Percentiles rank a stretch among this genome's conserved stretches.
Conservation (phyloP, 129 eudicot species). For the Scalesia atractyloides region DNA sequence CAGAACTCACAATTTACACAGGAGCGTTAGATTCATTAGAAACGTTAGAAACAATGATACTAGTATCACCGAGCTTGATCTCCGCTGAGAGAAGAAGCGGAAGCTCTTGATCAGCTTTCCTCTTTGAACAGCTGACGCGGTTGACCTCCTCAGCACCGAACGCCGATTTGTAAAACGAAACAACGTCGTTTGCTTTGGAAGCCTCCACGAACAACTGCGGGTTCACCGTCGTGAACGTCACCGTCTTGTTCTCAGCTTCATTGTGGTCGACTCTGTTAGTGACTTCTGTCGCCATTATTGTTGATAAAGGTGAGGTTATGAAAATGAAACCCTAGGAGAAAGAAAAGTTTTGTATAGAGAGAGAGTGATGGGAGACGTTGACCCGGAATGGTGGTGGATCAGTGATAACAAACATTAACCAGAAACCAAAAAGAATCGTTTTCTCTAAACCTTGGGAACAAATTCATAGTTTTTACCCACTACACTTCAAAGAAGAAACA, state of each 20-base stretch:
- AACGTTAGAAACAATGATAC: constrained; percentile 60
- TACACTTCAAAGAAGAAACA: too few relatives aligned
- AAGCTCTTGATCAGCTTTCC: constrained; percentile 89
- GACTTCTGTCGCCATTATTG: constrained; percentile 43
- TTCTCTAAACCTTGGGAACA: too few relatives aligned
- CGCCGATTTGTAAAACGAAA: constrained; percentile 79
- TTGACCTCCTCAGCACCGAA: constrained; percentile 85
- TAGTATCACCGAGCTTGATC: constrained; percentile 56
- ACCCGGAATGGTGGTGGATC: too few relatives aligned
- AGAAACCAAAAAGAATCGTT: too few relatives aligned
- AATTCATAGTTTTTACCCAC: too few relatives aligned
- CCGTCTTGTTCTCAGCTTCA: constrained; percentile 41
- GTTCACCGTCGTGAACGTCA: constrained; percentile 59
- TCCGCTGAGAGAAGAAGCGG: constrained; percentile 77
- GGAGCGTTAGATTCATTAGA: constrained; percentile 43
- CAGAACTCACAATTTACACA: constrained; percentile 21
- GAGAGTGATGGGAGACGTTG: constrained; percentile 18
- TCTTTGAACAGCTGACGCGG: constrained; percentile 58
- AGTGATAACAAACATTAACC: too few relatives aligned
- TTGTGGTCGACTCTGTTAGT: constrained; percentile 28
- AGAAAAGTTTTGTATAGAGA: constrained; percentile 29
- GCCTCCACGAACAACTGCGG: constrained; percentile 65
- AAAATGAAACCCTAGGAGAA: constrained; percentile 19
- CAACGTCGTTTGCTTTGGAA: constrained; percentile 70
- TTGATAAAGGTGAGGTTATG: constrained; percentile 10